phyloP scores from a whole-genome alignment of 768 basidiomycete genomes.

The Obba rivulosa region DNA sequence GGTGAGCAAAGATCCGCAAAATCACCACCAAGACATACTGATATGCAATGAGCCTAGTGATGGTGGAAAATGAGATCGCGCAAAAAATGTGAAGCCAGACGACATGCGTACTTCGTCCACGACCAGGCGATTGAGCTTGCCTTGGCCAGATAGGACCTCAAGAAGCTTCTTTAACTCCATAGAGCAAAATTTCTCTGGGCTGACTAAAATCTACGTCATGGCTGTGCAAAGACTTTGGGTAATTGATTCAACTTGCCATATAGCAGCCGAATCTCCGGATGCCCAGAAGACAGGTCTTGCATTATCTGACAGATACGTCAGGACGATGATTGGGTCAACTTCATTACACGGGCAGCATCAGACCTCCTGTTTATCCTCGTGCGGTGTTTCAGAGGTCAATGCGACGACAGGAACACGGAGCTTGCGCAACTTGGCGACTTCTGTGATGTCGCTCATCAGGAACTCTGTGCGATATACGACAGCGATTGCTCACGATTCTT shows the following conservation, averaged over 20 bases:
- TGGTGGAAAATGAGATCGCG: background rate
- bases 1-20: background rate
- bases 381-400: conserved; percentile 60
- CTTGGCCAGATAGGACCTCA: conserved; percentile 42
- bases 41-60: conserved; percentile 74
- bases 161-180: conserved; percentile 50
- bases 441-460: conserved; percentile 31
- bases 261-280: conserved; percentile 55
- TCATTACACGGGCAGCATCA: background rate
- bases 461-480: background rate
- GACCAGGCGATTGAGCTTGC: conserved; percentile 65
- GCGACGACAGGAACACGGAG: conserved; percentile 55
- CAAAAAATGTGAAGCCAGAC: background rate
- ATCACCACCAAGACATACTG: conserved; percentile 36
- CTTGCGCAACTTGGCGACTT: conserved; percentile 54
- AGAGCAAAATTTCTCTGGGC: conserved; percentile 67
- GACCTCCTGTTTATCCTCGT: conserved; percentile 52
- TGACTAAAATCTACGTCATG: conserved; percentile 38
- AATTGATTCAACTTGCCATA: conserved; percentile 50
- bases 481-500: conserved; percentile 58
- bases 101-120: conserved; percentile 64
- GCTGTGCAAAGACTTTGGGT: background rate
- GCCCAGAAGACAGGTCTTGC: conserved; percentile 53
- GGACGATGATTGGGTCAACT: background rate
- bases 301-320: conserved; percentile 41